Conservation (phyloP, 352 stramenopile genomes). For the Lagenidium sp. region DNA sequence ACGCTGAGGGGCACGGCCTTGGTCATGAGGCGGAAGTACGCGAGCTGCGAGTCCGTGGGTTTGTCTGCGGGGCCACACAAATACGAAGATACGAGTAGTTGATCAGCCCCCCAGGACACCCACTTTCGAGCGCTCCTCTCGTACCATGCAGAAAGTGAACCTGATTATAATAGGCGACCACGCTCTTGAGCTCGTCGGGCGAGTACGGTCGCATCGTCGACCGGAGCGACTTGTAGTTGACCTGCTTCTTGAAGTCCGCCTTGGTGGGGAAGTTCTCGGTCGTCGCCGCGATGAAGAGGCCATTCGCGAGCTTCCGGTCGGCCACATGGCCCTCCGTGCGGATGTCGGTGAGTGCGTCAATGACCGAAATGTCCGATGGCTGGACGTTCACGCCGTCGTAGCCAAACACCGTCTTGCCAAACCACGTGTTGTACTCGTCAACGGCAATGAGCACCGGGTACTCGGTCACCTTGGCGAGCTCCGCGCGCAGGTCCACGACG, state of each 20-base stretch:
- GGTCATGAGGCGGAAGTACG: constrained; percentile 83
- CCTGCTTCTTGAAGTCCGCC: constrained; percentile 72
- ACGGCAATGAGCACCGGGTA: constrained; percentile 82
- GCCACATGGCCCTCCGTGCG: constrained; percentile 44
- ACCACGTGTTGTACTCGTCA: constrained; percentile 87
- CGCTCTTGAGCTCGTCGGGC: constrained; percentile 56
- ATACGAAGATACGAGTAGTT: too few species aligned
- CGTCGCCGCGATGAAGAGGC: constrained; percentile 69
- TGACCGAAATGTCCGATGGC: constrained; percentile 72
- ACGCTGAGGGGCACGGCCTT: constrained; percentile 73
- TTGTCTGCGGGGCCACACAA: constrained; percentile 40
- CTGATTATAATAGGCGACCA: constrained; percentile 84
- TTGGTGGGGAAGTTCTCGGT: constrained; percentile 81
- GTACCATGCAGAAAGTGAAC: constrained; percentile 62
- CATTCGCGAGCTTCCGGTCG: constrained; percentile 64
- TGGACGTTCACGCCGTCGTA: constrained; percentile 74
- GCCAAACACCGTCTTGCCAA: constrained; percentile 78
- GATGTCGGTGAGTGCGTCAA: constrained; percentile 69
- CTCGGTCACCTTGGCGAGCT: constrained; percentile 73
- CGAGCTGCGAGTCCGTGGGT: constrained; percentile 54
- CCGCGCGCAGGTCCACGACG: constrained; percentile 69
- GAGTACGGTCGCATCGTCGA: constrained; percentile 73
- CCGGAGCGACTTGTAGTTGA: constrained; percentile 70
- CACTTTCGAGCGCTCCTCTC: constrained; percentile 2
- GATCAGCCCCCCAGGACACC: constrained; percentile 1